These are phyloP conservation scores for Xanthoparmelia taractica DNA, from an alignment of 495 filamentous ascomycete species.

Conservation along the genomic window DNA sequence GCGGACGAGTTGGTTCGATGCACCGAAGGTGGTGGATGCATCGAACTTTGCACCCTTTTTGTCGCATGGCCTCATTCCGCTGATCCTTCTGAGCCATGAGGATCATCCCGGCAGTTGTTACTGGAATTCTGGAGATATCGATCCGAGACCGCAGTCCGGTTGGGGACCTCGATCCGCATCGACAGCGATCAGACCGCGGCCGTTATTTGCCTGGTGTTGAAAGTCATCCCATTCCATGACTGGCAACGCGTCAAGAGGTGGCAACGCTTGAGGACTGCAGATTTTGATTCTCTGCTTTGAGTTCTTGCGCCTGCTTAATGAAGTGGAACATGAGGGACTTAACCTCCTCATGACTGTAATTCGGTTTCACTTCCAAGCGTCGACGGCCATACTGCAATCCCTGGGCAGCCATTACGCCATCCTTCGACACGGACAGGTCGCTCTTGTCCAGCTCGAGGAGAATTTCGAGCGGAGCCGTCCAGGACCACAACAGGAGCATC, in stretches of 20 bases:
- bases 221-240: constrained; percentile 97
- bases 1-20: no score
- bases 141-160: no score
- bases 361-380: not conserved
- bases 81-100: no score
- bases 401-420: not conserved
- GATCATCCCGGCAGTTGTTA: no score
- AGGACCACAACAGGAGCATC: no score
- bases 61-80: no score
- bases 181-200: constrained; percentile 77
- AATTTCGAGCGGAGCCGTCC: no score
- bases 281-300: not conserved
- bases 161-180: no score
- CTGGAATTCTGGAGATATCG: no score
- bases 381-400: not conserved
- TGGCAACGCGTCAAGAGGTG: constrained; percentile 82
- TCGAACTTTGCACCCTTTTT: no score
- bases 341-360: constrained; percentile 2
- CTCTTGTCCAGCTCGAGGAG: no score
- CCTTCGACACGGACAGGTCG: not conserved
- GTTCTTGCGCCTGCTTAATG: not conserved
- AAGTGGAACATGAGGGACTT: not conserved
- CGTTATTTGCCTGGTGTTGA: constrained; percentile 77
- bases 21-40: no score
- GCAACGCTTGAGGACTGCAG: not conserved